Percentiles rank a stretch among this genome's conserved stretches.
phyloP scores from a whole-genome alignment of 176 grass and related monocot species.

The Musa itinerans region DNA sequence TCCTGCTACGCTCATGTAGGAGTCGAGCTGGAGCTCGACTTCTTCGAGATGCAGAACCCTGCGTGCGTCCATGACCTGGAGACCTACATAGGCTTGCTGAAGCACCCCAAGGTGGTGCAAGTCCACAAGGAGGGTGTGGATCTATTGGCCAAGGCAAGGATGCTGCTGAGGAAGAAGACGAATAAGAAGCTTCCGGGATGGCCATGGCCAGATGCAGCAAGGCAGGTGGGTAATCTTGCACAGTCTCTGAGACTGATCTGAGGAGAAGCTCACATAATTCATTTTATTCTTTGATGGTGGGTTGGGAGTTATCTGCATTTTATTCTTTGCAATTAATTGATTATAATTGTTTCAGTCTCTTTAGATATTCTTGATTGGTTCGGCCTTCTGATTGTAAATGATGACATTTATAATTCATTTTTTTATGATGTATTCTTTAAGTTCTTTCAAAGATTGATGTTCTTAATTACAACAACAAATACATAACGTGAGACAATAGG shows the following conservation, averaged over 20 bases:
- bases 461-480: no score
- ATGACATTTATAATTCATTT: no score
- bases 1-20: neutral
- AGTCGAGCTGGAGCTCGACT: conserved; percentile 4
- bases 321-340: no score
- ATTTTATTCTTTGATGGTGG: no score
- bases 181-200: neutral
- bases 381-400: no score
- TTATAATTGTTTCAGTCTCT: no score
- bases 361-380: no score
- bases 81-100: neutral
- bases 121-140: neutral
- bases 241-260: neutral
- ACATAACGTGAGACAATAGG: no score
- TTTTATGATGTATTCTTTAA: no score
- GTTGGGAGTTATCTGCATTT: neutral
- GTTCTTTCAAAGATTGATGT: no score
- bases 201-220: neutral
- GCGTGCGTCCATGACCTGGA: conserved; percentile 6
- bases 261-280: neutral
- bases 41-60: conserved; percentile 4
- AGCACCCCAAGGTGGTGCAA: neutral
- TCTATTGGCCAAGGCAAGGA: neutral
- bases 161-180: neutral
- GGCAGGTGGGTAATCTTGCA: neutral